These are phyloP conservation scores for Capsicum rhomboideum DNA, from an alignment of 257 asterid genomes.

Conservation along the genomic window DNA sequence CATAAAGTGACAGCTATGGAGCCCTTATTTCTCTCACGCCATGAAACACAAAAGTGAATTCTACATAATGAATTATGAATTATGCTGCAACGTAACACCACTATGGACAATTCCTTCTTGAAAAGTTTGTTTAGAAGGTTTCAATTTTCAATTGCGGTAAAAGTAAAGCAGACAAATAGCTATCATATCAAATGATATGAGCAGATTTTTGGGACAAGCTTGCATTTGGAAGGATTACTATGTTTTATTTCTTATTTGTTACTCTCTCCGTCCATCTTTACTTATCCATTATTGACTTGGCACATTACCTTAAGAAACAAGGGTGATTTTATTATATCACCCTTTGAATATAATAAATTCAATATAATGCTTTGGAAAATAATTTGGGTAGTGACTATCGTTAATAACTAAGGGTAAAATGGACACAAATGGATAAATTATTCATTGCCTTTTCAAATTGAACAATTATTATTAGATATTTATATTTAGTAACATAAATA, in stretches of 20 bases:
- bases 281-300: too few species aligned
- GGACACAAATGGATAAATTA: too few species aligned
- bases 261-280: too few species aligned
- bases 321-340: too few species aligned
- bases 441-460: too few species aligned
- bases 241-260: neutral
- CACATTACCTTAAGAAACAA: too few species aligned
- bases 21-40: neutral
- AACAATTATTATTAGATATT: too few species aligned
- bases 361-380: too few species aligned
- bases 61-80: neutral
- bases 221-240: neutral
- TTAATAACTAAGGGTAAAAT: too few species aligned
- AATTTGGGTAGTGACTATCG: too few species aligned
- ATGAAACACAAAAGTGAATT: neutral
- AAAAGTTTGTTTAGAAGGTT: neutral
- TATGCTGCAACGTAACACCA: neutral
- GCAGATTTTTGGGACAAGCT: neutral
- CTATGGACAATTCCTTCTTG: neutral
- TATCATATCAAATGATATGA: neutral
- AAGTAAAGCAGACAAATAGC: neutral
- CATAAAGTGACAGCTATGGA: neutral
- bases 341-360: too few species aligned
- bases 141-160: neutral
- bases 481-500: too few species aligned